phyloP scores from a whole-genome alignment of 148 eudicot species.

The Rheum nobile region DNA sequence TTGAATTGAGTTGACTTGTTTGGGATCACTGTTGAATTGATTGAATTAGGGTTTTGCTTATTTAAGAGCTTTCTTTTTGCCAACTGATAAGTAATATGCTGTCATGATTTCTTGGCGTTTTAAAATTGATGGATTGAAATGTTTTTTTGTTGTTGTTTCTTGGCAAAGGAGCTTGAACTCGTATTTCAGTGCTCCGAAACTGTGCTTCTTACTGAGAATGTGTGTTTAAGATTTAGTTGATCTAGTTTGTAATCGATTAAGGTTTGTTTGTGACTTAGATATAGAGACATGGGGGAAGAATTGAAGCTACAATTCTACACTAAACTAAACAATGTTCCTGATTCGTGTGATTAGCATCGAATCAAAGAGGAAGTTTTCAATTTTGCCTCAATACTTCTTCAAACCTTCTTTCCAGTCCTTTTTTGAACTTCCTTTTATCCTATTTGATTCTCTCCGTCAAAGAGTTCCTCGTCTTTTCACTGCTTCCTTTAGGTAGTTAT shows the following conservation, averaged over 20 bases:
- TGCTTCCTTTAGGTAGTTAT: neutral
- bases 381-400: neutral
- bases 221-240: neutral
- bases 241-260: neutral
- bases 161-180: neutral
- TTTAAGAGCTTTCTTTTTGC: neutral
- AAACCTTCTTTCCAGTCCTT: neutral
- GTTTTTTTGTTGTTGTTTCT: neutral
- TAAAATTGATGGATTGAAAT: neutral
- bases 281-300: too few relatives aligned
- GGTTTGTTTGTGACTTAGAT: neutral
- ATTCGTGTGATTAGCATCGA: neutral
- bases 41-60: neutral
- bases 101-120: neutral
- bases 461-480: neutral
- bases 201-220: neutral
- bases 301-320: neutral
- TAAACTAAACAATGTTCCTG: neutral
- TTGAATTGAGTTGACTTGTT: neutral
- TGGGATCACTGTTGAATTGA: neutral
- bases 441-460: neutral
- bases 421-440: neutral
- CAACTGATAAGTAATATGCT: neutral
- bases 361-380: neutral
- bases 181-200: neutral